Base-by-base conservation (phyloP, 495 filamentous ascomycete genomes). In the Bryoglossum gracile region DNA sequence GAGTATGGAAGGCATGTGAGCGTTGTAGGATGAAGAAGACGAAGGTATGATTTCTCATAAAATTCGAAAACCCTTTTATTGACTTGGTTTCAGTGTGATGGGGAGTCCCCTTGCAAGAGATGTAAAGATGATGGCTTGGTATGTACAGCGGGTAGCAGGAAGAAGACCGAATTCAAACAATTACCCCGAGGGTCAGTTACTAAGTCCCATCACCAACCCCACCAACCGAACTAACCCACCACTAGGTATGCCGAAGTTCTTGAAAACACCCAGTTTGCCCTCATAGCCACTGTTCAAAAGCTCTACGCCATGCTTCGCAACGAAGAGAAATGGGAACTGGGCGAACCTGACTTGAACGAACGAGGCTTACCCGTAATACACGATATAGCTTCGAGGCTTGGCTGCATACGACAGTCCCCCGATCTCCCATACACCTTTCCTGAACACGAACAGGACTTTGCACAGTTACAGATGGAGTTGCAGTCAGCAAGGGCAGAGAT, bases 21-120 rank as follows among this genome's bases (percentile, higher is more conserved):
- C 68, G 81, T 53, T 84, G 81, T 70, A 68, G 81, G 51, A 77
- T 83, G 66, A 85, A 83, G 68, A 85, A 85, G 65, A 82, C 77
- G 51, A 84, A 84, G 75, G 79, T 78, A 63, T 38, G 64, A 53
- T 17, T 4, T 2, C 8, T 24, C 1, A 30, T 32, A n/a, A 33
- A 16, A 26, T 9, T 2, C 2, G 13, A 6, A 3, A 8, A 0
- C n/a, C 5, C 34, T 46, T 11, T 55, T n/a, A n/a, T n/a, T 82
- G 75, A 69, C 70, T 76, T 78, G 62, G 80, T 76, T 33, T 38
- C 13, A 82, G 77, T 84, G 81, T 64, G 79, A 83, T 57, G 81
- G 81, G 48, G 72, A 81, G 44, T 78, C 75, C 41, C 81, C 80
- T 1, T 84, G 81, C 67, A 81, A 77, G 59, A 66, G 80, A 53